A percentile compares a stretch with the other conserved stretches of the same genome.
These are phyloP conservation scores for Choanephora cucurbitarum DNA, from an alignment of 371 early-diverging fungal genomes.

Conservation along the genomic window DNA sequence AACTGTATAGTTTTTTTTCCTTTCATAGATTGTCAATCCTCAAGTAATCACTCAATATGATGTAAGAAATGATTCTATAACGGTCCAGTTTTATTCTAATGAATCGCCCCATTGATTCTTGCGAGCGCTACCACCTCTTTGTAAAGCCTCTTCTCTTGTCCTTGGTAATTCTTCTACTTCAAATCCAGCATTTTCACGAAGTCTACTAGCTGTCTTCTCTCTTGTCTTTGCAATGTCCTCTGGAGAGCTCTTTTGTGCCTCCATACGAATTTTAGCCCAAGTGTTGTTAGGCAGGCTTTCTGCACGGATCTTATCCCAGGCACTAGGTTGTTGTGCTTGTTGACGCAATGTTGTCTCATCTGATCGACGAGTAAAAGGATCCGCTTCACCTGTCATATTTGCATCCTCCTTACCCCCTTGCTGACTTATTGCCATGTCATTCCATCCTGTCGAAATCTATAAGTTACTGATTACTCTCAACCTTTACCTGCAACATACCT, in stretches of 20 bases:
- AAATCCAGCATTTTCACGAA: slow-evolving; percentile 29
- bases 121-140: slow-evolving; percentile 18
- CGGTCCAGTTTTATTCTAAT: slow-evolving; percentile 20
- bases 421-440: background rate
- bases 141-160: slow-evolving; percentile 44
- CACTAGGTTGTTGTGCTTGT: slow-evolving; percentile 28
- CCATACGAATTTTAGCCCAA: slow-evolving; percentile 41
- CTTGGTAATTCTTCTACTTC: slow-evolving; percentile 38
- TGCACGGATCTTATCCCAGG: slow-evolving; percentile 50
- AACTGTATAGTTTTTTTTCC: background rate
- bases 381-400: slow-evolving; percentile 14
- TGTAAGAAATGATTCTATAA: too few relatives aligned
- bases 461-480: too few relatives aligned
- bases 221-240: slow-evolving; percentile 21
- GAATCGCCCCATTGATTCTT: slow-evolving; percentile 48
- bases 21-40: background rate
- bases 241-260: slow-evolving; percentile 35
- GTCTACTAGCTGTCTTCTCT: slow-evolving; percentile 20
- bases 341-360: slow-evolving; percentile 8
- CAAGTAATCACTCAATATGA: too few relatives aligned
- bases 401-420: background rate
- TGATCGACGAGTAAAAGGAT: slow-evolving; percentile 10
- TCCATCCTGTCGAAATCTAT: slow-evolving; percentile 11
- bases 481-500: too few relatives aligned
- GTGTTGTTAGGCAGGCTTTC: slow-evolving; percentile 41